Base-by-base conservation (phyloP, 176 grass and related monocot genomes). In the Juncus inflexus region DNA sequence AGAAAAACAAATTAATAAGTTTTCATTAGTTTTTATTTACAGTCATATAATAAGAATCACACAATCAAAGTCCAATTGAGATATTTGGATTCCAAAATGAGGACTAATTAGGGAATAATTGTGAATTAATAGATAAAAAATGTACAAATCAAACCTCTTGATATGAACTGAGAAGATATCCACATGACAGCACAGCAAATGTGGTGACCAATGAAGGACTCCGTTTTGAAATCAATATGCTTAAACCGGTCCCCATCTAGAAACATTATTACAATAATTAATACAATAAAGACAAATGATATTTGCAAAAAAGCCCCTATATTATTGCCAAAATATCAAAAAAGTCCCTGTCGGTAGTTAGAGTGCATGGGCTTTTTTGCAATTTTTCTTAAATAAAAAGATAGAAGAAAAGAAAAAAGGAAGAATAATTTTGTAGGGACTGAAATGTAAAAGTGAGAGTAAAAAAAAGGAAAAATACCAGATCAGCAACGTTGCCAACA, bases 151-250 rank as follows among this genome's bases (percentile, higher is more conserved):
- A n/a, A 69, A 99, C 95, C 95, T 99, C 95, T 58, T 90, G 79
- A 79, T 99, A 99, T 73, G 95, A 84, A 61, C 95, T 99, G 62
- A 90, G 51, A 41, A 94, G 79, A 82, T 99, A 99, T 65, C 95
- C 95, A 67, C 80, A 94, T 61, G 95, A 99, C 45, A 99, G 69
- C 7, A 99, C 60, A 41, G 85, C 76, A 82, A 99, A 99, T 36
- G 95, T 83, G 60, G 89, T 83, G 73, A 89, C 80, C 76, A 99
- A 65, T 15, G 89, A 99, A 69, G 95, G 89, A 55, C 92, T 94
- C 54, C 80, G 70, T 84, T 94, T 99, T 66, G 89, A 84, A 72
- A 99, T 85, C 62, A 99, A 86, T 73, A 99, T 99, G 60, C 89
- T 83, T 76, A 99, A 55, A 61, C 95, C 95, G 60, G 89, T 99